Base-by-base conservation (phyloP, 2,329 filamentous ascomycete genomes). In the Fusarium domesticum region DNA sequence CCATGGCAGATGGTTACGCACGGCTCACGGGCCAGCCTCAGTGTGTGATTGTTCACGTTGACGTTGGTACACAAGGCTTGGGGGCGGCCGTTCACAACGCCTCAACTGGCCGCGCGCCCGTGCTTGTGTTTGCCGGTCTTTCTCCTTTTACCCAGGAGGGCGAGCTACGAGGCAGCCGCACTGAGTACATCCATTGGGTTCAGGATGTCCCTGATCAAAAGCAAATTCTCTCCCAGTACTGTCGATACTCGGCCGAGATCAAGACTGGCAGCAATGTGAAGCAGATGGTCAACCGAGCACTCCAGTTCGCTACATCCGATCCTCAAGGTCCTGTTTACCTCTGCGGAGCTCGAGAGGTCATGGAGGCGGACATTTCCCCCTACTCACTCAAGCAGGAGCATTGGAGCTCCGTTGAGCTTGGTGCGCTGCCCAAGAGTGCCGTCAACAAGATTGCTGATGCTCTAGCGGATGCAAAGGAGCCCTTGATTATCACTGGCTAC, bases 111-210 rank as follows among this genome's bases (percentile, higher is more conserved):
- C 78, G 87, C 37, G 83, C 83, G 0, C 87, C 88, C 0, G 81
- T 92, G 4, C 67, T 92, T 35, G 81, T 92, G 43, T 91, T 92
- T 57, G 87, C 87, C 2, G 87, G 87, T 5, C 70, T 91, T 14
- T 87, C 83, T 10, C 88, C 87, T 0, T 88, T 83, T 61, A 91
- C 87, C 0, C 76, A 84, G 20, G 85, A 90, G 57, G 87, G 87
- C 14, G 87, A 92, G 66, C 80, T 86, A 69, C 77, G 84, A 1
- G 87, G 87, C 11, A 84, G 78, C n/a, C 75, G 87, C 42, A 90
- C 86, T 2, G 88, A 92, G 66, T 91, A 88, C 63, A 91, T 90
- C 55, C 87, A 92, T 64, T 92, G 87, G 86, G 85, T 91, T 23
- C 87, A 92, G 59, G 86, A 92, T 65, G 84, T 90, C 3, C 87